Conservation (phyloP, 352 stramenopile species). For the Globisporangium ultimum region DNA sequence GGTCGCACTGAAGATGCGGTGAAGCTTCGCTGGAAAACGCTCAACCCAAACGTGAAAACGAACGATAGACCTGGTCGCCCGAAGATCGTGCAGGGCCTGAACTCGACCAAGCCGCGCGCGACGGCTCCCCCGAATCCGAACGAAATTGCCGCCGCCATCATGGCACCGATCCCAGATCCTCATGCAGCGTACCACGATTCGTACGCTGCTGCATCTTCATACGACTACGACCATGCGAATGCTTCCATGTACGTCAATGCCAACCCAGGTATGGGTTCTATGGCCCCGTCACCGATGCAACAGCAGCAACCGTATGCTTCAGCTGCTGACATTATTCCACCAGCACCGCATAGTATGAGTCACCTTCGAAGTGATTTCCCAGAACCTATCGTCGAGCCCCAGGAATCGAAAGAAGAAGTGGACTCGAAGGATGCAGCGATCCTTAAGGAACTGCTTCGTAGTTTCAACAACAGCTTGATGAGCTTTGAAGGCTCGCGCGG, state of each 20-base stretch:
- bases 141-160: slow-evolving; percentile 47
- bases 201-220: slow-evolving; percentile 6
- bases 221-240: slow-evolving; percentile 16
- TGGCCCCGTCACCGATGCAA: not conserved
- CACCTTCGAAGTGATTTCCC: slow-evolving; percentile 33
- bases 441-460: slow-evolving; percentile 65
- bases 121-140: slow-evolving; percentile 46
- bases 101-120: slow-evolving; percentile 38
- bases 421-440: slow-evolving; percentile 65
- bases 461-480: slow-evolving; percentile 62
- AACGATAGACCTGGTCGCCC: slow-evolving; percentile 58
- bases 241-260: slow-evolving; percentile 15
- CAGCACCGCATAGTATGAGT: slow-evolving; percentile 14
- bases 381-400: slow-evolving; percentile 63
- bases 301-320: not conserved
- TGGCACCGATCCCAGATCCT: slow-evolving; percentile 22
- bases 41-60: slow-evolving; percentile 63
- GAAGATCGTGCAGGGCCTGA: slow-evolving; percentile 55
- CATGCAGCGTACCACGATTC: slow-evolving; percentile 8
- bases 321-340: slow-evolving; percentile 6
- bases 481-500: slow-evolving; percentile 46
- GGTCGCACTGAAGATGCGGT: slow-evolving; percentile 86
- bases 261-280: slow-evolving; percentile 1
- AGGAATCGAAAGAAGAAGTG: slow-evolving; percentile 53
- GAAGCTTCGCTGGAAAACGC: slow-evolving; percentile 79